A percentile compares a stretch with the other conserved stretches of the same genome.
phyloP scores from a whole-genome alignment of 495 filamentous ascomycete species.

The Podospora australis region DNA sequence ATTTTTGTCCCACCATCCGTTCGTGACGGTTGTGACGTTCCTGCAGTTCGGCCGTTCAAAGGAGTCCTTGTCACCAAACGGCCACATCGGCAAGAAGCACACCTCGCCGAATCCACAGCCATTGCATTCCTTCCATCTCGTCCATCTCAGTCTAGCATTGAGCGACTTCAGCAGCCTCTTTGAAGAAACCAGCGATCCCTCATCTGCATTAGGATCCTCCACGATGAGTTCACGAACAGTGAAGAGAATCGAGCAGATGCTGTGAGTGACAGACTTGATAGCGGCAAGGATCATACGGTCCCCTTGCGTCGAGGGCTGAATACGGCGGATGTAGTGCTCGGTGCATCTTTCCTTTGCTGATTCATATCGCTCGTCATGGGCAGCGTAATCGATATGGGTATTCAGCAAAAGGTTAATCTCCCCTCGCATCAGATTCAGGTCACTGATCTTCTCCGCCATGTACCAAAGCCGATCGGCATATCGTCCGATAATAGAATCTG shows the following conservation, averaged over 20 bases:
- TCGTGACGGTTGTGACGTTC: conserved; percentile 4
- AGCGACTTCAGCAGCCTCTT: conserved; percentile 30
- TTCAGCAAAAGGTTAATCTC: conserved; percentile 43
- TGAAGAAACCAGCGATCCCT: neutral
- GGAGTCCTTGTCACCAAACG: conserved; percentile 39
- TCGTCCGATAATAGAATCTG: conserved; percentile 54
- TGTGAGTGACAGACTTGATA: conserved; percentile 39
- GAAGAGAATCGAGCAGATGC: conserved; percentile 47
- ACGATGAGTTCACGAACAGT: conserved; percentile 26
- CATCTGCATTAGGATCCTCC: conserved; percentile 11
- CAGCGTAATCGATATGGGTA: conserved; percentile 42
- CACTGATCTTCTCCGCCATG: conserved; percentile 33
- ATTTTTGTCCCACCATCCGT: conserved; percentile 4
- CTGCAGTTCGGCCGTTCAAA: conserved; percentile 16
- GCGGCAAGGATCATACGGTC: conserved; percentile 35
- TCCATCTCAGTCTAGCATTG: conserved; percentile 50
- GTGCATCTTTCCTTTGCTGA: conserved; percentile 44
- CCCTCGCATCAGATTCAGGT: conserved; percentile 28
- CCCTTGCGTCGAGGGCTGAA: conserved; percentile 21
- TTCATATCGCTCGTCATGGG: conserved; percentile 34
- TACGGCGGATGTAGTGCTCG: conserved; percentile 34
- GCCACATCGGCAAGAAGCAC: conserved; percentile 66
- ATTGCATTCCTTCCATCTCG: conserved; percentile 55
- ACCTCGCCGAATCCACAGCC: conserved; percentile 50
- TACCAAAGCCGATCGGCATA: conserved; percentile 49